Percentiles rank a stretch among this genome's conserved stretches.
Conservation (phyloP, 495 filamentous ascomycete species). For the Penicillium daleae region DNA sequence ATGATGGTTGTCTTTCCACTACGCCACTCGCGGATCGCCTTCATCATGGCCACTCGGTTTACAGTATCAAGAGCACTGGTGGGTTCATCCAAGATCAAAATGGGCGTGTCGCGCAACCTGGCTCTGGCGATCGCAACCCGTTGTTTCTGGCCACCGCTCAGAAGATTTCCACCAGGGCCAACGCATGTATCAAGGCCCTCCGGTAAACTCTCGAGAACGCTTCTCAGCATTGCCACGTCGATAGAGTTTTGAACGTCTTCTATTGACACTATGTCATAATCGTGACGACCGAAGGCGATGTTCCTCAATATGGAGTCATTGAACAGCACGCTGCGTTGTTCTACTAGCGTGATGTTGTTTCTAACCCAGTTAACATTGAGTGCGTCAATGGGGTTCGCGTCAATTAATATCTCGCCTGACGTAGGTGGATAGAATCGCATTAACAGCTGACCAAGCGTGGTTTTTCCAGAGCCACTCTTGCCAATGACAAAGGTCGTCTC, state of each 20-base stretch:
- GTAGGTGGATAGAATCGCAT: slow-evolving; percentile 73
- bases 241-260: slow-evolving; percentile 58
- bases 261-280: slow-evolving; percentile 50
- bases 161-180: slow-evolving; percentile 66
- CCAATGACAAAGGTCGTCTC: slow-evolving; percentile 84
- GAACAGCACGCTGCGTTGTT: slow-evolving; percentile 84
- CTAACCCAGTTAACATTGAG: slow-evolving; percentile 76
- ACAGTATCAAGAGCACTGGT: slow-evolving; percentile 79
- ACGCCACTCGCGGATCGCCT: slow-evolving; percentile 69
- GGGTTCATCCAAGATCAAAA: slow-evolving; percentile 84
- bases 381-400: slow-evolving; percentile 62
- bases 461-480: slow-evolving; percentile 90
- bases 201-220: slow-evolving; percentile 72
- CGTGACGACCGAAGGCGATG: slow-evolving; percentile 70
- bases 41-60: slow-evolving; percentile 71
- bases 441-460: slow-evolving; percentile 81
- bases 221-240: slow-evolving; percentile 69
- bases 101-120: slow-evolving; percentile 74
- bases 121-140: slow-evolving; percentile 78
- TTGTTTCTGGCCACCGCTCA: slow-evolving; percentile 88
- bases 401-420: slow-evolving; percentile 69
- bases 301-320: slow-evolving; percentile 81
- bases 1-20: slow-evolving; percentile 79
- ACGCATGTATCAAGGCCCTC: slow-evolving; percentile 74
- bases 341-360: slow-evolving; percentile 77